Conservation (phyloP, 208 protist species). For the Acanthamoeba triangularis region DNA sequence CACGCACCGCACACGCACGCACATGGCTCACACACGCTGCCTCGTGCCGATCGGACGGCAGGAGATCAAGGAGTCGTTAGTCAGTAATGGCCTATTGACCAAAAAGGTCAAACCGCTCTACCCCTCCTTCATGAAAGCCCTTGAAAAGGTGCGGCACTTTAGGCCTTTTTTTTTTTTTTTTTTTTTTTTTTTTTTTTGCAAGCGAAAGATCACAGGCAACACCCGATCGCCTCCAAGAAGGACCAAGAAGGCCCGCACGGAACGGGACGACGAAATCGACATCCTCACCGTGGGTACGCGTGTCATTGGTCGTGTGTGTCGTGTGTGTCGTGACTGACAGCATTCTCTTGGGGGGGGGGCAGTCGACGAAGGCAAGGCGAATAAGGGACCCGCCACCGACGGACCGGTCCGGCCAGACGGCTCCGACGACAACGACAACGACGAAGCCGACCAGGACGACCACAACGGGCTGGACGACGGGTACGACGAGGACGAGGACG, state of each 20-base stretch:
- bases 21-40: not conserved
- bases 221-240: not conserved
- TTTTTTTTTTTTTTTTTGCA: not conserved
- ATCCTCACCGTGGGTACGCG: constrained; percentile 7
- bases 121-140: constrained; percentile 8
- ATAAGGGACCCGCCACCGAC: not conserved
- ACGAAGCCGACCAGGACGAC: not conserved
- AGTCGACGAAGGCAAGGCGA: not conserved
- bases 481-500: not conserved
- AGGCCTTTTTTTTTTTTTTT: not conserved
- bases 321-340: not conserved
- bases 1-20: not conserved
- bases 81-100: not conserved
- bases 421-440: not conserved
- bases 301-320: not conserved
- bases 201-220: not conserved
- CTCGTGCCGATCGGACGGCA: not conserved
- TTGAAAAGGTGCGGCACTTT: not conserved
- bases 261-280: constrained; percentile 12
- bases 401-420: not conserved
- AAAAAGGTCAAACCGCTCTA: not conserved
- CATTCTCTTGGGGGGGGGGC: too few species aligned
- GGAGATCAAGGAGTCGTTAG: constrained; percentile 24
- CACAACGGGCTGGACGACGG: not conserved
- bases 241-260: not conserved